Conservation (phyloP, 306 rosid species). For the Senna siamea region DNA sequence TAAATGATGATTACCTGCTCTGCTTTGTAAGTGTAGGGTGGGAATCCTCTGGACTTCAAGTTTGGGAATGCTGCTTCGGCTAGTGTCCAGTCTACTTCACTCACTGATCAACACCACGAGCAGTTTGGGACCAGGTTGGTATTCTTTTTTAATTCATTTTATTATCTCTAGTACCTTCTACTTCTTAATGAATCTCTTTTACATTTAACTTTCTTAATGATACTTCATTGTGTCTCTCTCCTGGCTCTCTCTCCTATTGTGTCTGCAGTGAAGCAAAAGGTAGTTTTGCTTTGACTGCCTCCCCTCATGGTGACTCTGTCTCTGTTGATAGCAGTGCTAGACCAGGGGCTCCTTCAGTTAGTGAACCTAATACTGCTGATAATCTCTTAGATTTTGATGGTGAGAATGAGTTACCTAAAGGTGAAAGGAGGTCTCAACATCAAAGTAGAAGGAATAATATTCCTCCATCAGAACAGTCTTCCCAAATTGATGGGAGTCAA, state of each 20-base stretch:
- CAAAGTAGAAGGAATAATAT: constrained; percentile 61
- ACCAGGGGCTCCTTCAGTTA: constrained; percentile 75
- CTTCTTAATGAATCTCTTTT: constrained; percentile 32
- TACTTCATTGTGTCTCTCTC: constrained; percentile 24
- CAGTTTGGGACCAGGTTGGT: constrained; percentile 87
- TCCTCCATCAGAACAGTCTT: constrained; percentile 86
- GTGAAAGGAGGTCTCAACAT: constrained; percentile 64
- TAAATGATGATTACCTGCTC: constrained; percentile 31
- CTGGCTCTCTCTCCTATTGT: constrained; percentile 29
- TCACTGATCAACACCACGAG: constrained; percentile 89
- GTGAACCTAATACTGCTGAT: constrained; percentile 97
- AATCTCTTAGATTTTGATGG: constrained; percentile 87
- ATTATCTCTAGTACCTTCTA: constrained; percentile 17
- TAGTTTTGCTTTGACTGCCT: constrained; percentile 95
- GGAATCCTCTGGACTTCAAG: constrained; percentile 95
- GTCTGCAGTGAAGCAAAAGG: constrained; percentile 92
- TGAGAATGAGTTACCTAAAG: constrained; percentile 71
- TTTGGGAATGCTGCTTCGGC: constrained; percentile 83
- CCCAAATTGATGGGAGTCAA: constrained; percentile 79
- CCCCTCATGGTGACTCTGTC: constrained; percentile 97
- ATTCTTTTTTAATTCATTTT: background rate
- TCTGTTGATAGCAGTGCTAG: constrained; percentile 98
- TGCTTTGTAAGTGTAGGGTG: constrained; percentile 72
- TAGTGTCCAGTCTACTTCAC: constrained; percentile 97
- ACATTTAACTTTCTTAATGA: constrained; percentile 19